phyloP scores from a whole-genome alignment of 1,139 yeast species.

The Saccharomyces pastorianus region DNA sequence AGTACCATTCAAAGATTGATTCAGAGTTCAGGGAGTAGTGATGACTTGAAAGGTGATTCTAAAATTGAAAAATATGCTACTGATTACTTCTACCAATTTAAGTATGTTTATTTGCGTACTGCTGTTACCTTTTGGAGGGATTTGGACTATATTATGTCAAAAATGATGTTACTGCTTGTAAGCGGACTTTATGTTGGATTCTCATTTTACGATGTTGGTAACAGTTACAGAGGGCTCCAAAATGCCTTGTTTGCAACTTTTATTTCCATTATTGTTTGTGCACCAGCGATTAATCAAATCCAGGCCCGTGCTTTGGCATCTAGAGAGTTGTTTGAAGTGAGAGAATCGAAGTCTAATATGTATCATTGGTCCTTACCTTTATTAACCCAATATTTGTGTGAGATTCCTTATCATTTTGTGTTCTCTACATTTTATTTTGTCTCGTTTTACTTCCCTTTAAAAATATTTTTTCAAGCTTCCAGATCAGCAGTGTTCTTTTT shows the following conservation, averaged over 20 bases:
- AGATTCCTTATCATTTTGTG: slow-evolving; percentile 47
- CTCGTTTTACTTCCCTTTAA: slow-evolving; percentile 49
- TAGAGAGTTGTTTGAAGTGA: slow-evolving; percentile 48
- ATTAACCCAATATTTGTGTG: slow-evolving; percentile 42
- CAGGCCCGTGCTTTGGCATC: slow-evolving; percentile 41
- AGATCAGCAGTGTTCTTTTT: slow-evolving; percentile 48
- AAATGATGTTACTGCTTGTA: slow-evolving; percentile 32
- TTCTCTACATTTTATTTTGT: slow-evolving; percentile 44
- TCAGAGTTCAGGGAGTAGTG: slow-evolving; percentile 15
- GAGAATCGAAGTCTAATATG: slow-evolving; percentile 54
- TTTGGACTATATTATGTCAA: slow-evolving; percentile 37
- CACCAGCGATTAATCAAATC: slow-evolving; percentile 35
- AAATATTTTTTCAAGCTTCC: slow-evolving; percentile 38
- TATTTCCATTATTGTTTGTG: slow-evolving; percentile 34
- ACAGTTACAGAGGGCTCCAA: slow-evolving; percentile 34
- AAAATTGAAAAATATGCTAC: slow-evolving; percentile 36
- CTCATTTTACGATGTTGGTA: slow-evolving; percentile 34
- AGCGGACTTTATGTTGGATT: slow-evolving; percentile 40
- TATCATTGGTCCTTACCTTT: slow-evolving; percentile 54
- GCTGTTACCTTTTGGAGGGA: slow-evolving; percentile 38
- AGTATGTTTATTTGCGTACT: slow-evolving; percentile 31
- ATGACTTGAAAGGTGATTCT: too few species aligned
- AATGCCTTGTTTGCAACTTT: slow-evolving; percentile 42
- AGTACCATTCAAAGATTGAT: too few species aligned
- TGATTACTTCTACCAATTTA: slow-evolving; percentile 33